phyloP scores from a whole-genome alignment of 2,329 filamentous ascomycete species.

The Pseudogymnoascus sp. region DNA sequence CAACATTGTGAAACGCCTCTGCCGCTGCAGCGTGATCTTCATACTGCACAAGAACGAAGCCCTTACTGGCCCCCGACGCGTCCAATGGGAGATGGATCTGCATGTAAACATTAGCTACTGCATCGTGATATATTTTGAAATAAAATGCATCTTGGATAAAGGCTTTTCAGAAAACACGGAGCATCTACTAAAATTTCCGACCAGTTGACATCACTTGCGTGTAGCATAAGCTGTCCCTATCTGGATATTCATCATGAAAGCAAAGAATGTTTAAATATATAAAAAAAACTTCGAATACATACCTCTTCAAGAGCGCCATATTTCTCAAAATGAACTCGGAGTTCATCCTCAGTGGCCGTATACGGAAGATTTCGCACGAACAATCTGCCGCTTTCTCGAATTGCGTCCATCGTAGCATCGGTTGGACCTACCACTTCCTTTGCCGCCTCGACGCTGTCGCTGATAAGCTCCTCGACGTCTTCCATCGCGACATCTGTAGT shows the following conservation, averaged over 20 bases:
- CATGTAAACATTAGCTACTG: conserved; percentile 15
- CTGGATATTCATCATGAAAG: conserved; percentile 88
- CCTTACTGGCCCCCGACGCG: conserved; percentile 68
- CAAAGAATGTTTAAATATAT: conserved; percentile 18
- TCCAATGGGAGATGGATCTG: conserved; percentile 83
- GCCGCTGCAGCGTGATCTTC: conserved; percentile 62
- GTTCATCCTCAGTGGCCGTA: conserved; percentile 65
- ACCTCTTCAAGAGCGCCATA: conserved; percentile 84
- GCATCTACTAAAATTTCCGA: conserved; percentile 99
- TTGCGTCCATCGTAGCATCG: conserved; percentile 43
- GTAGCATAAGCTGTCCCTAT: conserved; percentile 99
- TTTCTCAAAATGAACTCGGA: conserved; percentile 60
- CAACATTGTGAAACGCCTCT: conserved; percentile 68
- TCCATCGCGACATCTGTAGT: conserved; percentile 12
- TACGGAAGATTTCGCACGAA: conserved; percentile 89
- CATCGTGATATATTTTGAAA: neutral
- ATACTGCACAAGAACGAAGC: conserved; percentile 83
- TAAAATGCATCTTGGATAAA: conserved; percentile 16
- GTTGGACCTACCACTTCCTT: conserved; percentile 13
- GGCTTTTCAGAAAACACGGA: conserved; percentile 64
- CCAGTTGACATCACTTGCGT: conserved; percentile 85
- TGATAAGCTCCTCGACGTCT: conserved; percentile 9
- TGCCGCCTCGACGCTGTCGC: conserved; percentile 9
- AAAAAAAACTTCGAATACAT: conserved; percentile 35
- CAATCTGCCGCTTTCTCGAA: conserved; percentile 65